Evolutionary conservation across 2,329 filamentous ascomycete genomes (phyloP).

Genomic region (Fusarium vanettenii): DNA sequence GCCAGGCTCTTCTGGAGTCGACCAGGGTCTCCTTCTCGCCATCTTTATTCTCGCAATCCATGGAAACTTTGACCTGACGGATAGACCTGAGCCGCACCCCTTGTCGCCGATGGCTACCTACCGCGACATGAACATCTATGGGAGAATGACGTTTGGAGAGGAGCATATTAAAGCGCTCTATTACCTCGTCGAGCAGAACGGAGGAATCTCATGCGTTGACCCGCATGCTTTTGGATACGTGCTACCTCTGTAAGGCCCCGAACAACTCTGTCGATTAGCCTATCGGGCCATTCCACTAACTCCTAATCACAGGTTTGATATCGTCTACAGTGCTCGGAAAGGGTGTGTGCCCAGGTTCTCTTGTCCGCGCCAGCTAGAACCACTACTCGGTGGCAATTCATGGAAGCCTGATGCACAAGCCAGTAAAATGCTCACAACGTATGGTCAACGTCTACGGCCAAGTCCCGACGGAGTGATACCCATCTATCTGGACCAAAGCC

Average conservation of each 20-base stretch:
- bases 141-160: neutral
- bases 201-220: neutral
- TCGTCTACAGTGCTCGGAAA: neutral
- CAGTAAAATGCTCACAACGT: neutral
- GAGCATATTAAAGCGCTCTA: neutral
- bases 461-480: neutral
- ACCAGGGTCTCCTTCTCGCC: neutral
- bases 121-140: neutral
- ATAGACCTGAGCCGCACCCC: neutral
- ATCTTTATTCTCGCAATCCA: neutral
- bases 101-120: neutral
- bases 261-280: neutral
- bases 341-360: neutral
- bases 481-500: neutral
- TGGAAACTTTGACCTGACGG: neutral
- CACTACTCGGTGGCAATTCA: neutral
- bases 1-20: neutral
- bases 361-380: neutral
- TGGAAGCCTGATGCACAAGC: neutral
- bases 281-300: neutral
- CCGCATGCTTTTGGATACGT: neutral
- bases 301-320: neutral
- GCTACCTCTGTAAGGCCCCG: neutral
- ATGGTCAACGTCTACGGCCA: neutral
- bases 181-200: neutral